Base-by-base conservation (phyloP, 2,329 filamentous ascomycete species). In the Stemphylium beticola region DNA sequence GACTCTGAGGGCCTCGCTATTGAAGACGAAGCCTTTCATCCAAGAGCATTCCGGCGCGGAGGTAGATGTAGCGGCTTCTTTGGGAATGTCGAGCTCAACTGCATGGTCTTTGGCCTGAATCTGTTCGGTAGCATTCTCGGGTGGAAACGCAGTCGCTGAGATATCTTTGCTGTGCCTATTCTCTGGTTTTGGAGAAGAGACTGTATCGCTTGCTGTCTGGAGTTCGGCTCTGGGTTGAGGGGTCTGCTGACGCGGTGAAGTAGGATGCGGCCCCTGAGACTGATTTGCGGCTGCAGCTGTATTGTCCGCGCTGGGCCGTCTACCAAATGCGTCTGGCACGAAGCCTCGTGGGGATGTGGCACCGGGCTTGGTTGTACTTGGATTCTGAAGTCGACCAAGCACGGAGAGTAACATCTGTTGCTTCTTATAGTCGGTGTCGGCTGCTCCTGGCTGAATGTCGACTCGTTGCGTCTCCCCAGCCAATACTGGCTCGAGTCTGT, bases 1-100 rank as follows among this genome's bases (percentile, higher is more conserved):
- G 4, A 78, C 71, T 26, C 52, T 69, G n/a, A 59, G 42, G 12
- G 63, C 34, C 18, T 60, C 60, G 39, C 60, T 64, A 34, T 62
- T 62, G 47, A 70, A 57, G 6, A 58, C 49, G 10, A 68, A 51
- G 5, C 58, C 63, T 44, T 62, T 60, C 65, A 69, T 68, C 66
- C 66, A 69, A 17, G 60, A 38, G 44, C 63, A 66, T 22, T 59
- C 54, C 14, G 54, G 39, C 0, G 1, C 7, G 2, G n/a, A 10
- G 7, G 32, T 17, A 7, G 22, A 24, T 24, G 22, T 24, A 47
- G 4, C 20, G 15, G 10, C 12, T 4, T 57, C 32, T 12, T 49
- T 31, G 9, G 26, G 17, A 24, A 10, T 34, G 4, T 11, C 14
- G 11, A 33, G 40, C n/a, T 43, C 32, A 22, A 11, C 26, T 4